Evolutionary conservation across 2,329 filamentous ascomycete species (phyloP), one percentile per base, ranked within the genome.

Genomic region (Ceratocystiopsis sp.): DNA sequence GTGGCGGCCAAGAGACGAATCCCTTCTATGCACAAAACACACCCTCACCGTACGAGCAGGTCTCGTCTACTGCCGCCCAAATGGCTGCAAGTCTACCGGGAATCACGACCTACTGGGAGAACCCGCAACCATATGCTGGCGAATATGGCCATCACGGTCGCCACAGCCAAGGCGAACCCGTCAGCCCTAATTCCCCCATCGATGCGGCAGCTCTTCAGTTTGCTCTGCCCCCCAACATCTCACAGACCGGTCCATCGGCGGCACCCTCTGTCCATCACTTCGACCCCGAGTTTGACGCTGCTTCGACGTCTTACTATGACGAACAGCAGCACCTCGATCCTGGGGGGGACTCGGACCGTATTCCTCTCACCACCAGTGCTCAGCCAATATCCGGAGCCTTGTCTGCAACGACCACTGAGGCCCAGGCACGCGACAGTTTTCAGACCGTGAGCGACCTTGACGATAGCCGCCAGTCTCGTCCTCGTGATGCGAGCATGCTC

Each of bases 381-480:
- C 67, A 73, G 50, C 69, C 73, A 7, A 77, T 73, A 18, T 63
- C 68, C 7, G 66, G 70, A 16, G 61, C 67, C 14, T 56, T 73
- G 34, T 60, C 66, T 16, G 59, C 52, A 6, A 49, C 59, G 7
- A 57, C 57, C 16, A 51, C 55, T 5, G 66, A 68, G 16, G 53
- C 61, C 14, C 61, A 62, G 42, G 58, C 62, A 32, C 62, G 67
- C 45, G 66, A 73, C 48, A 75, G 75, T 49, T 74, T 75, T 45
- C 70, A 74, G 55, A 74, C 69, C 0, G 62, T 73, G 16, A 68
- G 66, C 1, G 68, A 70, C 45, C 48, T 71, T 53, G 72, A 68
- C 45, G 76, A 29, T 29, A 11, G 73, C 53, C 71, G 71, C 47
- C 66, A 73, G 5, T 64, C 67, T 12, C 60, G 63, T 35, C 53